These are phyloP conservation scores for Clonostachys rhizophaga DNA, from an alignment of 2,329 filamentous ascomycete species.

Conservation along the genomic window DNA sequence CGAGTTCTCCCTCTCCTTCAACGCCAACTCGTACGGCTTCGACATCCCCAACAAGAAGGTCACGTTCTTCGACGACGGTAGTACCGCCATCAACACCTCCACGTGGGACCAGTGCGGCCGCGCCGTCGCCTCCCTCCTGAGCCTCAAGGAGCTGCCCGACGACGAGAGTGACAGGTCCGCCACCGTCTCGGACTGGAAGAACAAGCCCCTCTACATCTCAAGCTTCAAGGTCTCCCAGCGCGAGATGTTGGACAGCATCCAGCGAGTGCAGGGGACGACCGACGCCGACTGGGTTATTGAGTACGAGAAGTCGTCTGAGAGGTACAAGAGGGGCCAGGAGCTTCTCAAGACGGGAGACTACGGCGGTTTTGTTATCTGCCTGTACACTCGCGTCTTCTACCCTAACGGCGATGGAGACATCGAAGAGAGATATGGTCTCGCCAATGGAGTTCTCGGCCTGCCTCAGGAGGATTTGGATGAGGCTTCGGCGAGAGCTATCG, in stretches of 20 bases:
- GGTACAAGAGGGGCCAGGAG: background rate
- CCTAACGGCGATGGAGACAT: constrained; percentile 24
- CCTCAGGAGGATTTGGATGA: constrained; percentile 55
- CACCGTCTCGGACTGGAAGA: constrained; percentile 30
- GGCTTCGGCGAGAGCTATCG: constrained; percentile 41
- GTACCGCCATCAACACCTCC: constrained; percentile 46
- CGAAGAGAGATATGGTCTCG: constrained; percentile 20
- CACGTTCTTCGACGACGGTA: constrained; percentile 52
- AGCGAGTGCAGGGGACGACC: constrained; percentile 51
- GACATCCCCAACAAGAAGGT: constrained; percentile 35
- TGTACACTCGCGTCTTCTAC: constrained; percentile 55
- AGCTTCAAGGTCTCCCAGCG: constrained; percentile 57
- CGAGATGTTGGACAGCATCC: constrained; percentile 60
- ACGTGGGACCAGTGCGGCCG: constrained; percentile 56
- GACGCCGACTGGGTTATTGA: constrained; percentile 57
- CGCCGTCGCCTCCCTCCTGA: constrained; percentile 44
- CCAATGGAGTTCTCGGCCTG: constrained; percentile 51
- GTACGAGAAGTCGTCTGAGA: constrained; percentile 29
- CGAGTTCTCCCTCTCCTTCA: constrained; percentile 36
- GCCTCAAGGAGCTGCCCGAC: constrained; percentile 37
- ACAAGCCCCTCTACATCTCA: constrained; percentile 43
- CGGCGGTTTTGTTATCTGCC: background rate
- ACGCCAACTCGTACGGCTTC: constrained; percentile 35
- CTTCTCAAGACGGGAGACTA: background rate
- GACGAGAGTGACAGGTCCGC: constrained; percentile 23